phyloP scores from a whole-genome alignment of 176 grass and related monocot genomes.

The Chrysopogon serrulatus region DNA sequence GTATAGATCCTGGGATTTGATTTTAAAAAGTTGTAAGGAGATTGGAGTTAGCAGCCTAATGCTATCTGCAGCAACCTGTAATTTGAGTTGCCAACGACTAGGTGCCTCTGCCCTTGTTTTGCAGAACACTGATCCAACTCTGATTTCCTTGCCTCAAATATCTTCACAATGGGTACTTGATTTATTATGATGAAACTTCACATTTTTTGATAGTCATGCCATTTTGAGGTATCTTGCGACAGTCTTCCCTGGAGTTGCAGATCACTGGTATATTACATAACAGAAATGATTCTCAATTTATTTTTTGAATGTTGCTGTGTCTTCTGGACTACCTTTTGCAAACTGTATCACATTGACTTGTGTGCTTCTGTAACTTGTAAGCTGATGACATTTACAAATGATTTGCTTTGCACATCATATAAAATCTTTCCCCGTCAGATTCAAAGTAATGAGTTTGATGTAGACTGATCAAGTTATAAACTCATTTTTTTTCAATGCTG shows the following conservation, averaged over 20 bases:
- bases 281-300: background rate
- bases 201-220: conserved; percentile 59
- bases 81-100: background rate
- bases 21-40: background rate
- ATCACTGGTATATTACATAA: conserved; percentile 64
- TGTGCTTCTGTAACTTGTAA: background rate
- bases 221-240: conserved; percentile 80
- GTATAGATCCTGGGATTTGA: background rate
- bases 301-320: background rate
- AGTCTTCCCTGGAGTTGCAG: conserved; percentile 63
- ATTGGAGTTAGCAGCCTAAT: background rate
- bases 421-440: background rate
- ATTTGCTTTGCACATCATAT: background rate
- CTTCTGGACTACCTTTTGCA: background rate
- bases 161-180: background rate
- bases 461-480: background rate
- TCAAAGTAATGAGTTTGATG: background rate
- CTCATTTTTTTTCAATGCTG: background rate
- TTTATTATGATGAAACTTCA: background rate
- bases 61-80: background rate
- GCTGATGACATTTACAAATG: background rate
- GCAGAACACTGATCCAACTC: background rate
- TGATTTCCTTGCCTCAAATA: background rate
- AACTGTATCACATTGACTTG: background rate
- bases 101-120: background rate